Conservation (phyloP, 106 monocot genomes). For the Vanilla planifolia region DNA sequence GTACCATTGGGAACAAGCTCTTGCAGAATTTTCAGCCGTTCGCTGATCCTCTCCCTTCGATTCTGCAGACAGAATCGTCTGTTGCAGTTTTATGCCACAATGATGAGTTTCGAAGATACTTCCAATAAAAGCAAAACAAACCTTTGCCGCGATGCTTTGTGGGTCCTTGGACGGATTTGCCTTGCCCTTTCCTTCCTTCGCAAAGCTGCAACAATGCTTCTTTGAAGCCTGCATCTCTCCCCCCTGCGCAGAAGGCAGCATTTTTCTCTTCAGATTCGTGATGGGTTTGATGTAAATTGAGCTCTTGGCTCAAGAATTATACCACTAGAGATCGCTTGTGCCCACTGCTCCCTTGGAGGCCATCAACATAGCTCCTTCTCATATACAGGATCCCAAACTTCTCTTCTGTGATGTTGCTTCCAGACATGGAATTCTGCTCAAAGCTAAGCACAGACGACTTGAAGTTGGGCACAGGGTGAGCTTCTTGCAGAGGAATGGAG, state of each 20-base stretch:
- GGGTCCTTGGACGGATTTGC: slow-evolving; percentile 62
- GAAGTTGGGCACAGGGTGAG: not conserved
- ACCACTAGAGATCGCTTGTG: not conserved
- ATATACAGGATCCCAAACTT: too few relatives aligned
- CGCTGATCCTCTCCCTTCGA: slow-evolving; percentile 83
- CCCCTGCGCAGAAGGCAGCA: slow-evolving; percentile 24
- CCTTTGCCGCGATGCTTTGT: slow-evolving; percentile 94
- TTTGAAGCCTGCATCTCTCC: slow-evolving; percentile 32
- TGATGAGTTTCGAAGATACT: too few relatives aligned
- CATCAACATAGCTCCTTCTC: too few relatives aligned
- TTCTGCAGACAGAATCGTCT: slow-evolving; percentile 24
- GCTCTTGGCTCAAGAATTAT: too few relatives aligned
- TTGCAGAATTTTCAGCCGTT: slow-evolving; percentile 80
- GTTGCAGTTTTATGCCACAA: too few relatives aligned
- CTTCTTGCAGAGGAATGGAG: slow-evolving; percentile 8
- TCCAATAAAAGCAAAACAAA: slow-evolving; percentile 2
- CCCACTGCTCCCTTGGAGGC: too few relatives aligned
- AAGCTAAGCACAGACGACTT: slow-evolving; percentile 65
- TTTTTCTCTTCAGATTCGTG: not conserved
- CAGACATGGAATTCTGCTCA: slow-evolving; percentile 38
- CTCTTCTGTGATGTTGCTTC: slow-evolving; percentile 29
- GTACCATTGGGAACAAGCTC: slow-evolving; percentile 91
- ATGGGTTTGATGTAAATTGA: not conserved
- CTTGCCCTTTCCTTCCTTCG: slow-evolving; percentile 52
- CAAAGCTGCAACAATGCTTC: slow-evolving; percentile 46